Evolutionary conservation across 345 rosid species (phyloP).

Genomic region (Anastatica hierochuntica): DNA sequence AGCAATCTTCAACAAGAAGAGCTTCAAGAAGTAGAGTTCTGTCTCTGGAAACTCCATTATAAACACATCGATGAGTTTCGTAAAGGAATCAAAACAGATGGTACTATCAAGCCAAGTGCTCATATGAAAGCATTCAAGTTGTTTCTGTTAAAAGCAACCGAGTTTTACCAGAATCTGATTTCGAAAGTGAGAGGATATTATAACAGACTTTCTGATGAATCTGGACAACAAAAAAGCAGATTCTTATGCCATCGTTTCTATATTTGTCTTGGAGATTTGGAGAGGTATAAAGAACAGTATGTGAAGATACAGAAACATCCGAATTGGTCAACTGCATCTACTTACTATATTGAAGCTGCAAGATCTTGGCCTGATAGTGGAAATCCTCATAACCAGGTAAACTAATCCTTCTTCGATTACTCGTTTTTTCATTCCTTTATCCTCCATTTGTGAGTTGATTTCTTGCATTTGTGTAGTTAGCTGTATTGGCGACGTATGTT

Average conservation of each 20-base stretch:
- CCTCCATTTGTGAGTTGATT: neutral
- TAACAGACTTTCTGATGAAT: slow-evolving; percentile 36
- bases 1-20: slow-evolving; percentile 39
- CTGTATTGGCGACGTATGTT: slow-evolving; percentile 77
- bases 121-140: slow-evolving; percentile 44
- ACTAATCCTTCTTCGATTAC: neutral
- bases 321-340: slow-evolving; percentile 74
- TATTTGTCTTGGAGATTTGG: slow-evolving; percentile 88
- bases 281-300: slow-evolving; percentile 71
- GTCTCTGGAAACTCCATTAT: slow-evolving; percentile 82
- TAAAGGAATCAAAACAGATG: slow-evolving; percentile 38
- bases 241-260: slow-evolving; percentile 75
- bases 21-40: slow-evolving; percentile 79
- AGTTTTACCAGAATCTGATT: slow-evolving; percentile 47
- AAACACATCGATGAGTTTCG: slow-evolving; percentile 86
- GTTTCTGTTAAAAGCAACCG: slow-evolving; percentile 51
- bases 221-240: slow-evolving; percentile 32
- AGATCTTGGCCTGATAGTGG: slow-evolving; percentile 77
- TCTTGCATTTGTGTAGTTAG: slow-evolving; percentile 39
- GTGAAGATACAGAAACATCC: slow-evolving; percentile 32
- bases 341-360: slow-evolving; percentile 71
- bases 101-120: slow-evolving; percentile 6
- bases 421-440: neutral
- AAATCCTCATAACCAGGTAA: slow-evolving; percentile 85
- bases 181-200: slow-evolving; percentile 34